Percentiles rank a stretch among this genome's conserved stretches.
These are phyloP conservation scores for Lodderomyces theae DNA, from an alignment of 1,139 yeast genomes.

Conservation along the genomic window DNA sequence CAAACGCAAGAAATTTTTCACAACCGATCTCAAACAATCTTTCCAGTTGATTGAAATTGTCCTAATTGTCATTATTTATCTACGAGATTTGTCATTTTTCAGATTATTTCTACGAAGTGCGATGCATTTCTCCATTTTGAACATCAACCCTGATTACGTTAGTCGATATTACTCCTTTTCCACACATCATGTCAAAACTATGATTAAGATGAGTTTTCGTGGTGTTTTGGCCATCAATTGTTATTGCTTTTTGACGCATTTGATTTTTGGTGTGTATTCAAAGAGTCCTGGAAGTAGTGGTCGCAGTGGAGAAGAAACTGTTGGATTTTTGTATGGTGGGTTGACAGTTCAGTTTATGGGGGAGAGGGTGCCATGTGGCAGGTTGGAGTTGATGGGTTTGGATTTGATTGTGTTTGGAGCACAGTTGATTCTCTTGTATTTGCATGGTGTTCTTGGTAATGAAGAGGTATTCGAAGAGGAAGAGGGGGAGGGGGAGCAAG, in stretches of 20 bases:
- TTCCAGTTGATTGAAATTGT: slow-evolving; percentile 30
- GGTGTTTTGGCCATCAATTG: slow-evolving; percentile 25
- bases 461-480: slow-evolving; percentile 8
- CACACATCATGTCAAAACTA: slow-evolving; percentile 28
- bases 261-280: slow-evolving; percentile 27
- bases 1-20: slow-evolving; percentile 39
- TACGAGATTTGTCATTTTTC: slow-evolving; percentile 36
- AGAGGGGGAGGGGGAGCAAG: neutral
- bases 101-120: slow-evolving; percentile 26
- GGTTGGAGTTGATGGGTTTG: slow-evolving; percentile 25
- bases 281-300: slow-evolving; percentile 12
- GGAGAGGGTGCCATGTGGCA: slow-evolving; percentile 29
- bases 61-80: slow-evolving; percentile 30
- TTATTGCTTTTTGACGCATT: slow-evolving; percentile 26
- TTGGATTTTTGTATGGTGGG: slow-evolving; percentile 33
- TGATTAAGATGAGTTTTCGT: slow-evolving; percentile 28
- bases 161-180: slow-evolving; percentile 9
- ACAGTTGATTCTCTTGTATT: slow-evolving; percentile 32
- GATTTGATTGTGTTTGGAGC: slow-evolving; percentile 27
- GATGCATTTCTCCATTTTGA: slow-evolving; percentile 29
- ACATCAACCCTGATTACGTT: slow-evolving; percentile 21
- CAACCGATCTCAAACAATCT: slow-evolving; percentile 32
- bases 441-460: slow-evolving; percentile 26
- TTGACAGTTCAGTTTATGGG: slow-evolving; percentile 42
- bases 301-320: slow-evolving; percentile 9